phyloP scores from a whole-genome alignment of 2,329 filamentous ascomycete genomes.

The Amphichorda felina region DNA sequence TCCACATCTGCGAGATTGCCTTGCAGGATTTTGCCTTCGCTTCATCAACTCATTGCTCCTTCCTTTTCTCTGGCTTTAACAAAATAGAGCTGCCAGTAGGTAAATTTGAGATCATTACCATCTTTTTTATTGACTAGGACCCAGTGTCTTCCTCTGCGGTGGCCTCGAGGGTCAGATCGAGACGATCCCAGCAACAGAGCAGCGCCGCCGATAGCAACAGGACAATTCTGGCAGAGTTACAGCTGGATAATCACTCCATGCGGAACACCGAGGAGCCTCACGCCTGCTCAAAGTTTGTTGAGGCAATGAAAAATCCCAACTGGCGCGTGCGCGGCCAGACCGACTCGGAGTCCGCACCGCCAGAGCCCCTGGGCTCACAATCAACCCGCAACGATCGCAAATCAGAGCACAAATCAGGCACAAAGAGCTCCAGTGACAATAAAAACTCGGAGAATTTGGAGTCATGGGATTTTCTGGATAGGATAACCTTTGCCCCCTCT shows the following conservation, averaged over 20 bases:
- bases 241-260: not conserved
- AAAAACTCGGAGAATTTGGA: no score
- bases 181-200: not conserved
- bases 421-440: no score
- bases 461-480: no score
- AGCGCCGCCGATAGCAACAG: not conserved
- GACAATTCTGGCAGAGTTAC: not conserved
- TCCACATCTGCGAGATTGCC: not conserved
- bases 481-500: no score
- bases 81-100: no score
- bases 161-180: not conserved
- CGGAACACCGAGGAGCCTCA: conserved; percentile 7
- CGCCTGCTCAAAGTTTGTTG: conserved; percentile 10
- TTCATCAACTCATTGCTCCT: not conserved
- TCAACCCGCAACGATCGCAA: not conserved
- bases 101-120: no score
- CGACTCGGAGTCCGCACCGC: not conserved
- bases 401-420: no score
- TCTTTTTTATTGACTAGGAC: no score
- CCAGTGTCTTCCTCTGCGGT: not conserved
- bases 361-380: not conserved
- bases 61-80: no score
- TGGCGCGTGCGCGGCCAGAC: conserved; percentile 11
- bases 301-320: conserved; percentile 22
- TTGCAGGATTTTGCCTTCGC: not conserved